Percentiles rank a stretch among this genome's conserved stretches.
phyloP scores from a whole-genome alignment of 495 filamentous ascomycete genomes.

The Xylaria castorea region DNA sequence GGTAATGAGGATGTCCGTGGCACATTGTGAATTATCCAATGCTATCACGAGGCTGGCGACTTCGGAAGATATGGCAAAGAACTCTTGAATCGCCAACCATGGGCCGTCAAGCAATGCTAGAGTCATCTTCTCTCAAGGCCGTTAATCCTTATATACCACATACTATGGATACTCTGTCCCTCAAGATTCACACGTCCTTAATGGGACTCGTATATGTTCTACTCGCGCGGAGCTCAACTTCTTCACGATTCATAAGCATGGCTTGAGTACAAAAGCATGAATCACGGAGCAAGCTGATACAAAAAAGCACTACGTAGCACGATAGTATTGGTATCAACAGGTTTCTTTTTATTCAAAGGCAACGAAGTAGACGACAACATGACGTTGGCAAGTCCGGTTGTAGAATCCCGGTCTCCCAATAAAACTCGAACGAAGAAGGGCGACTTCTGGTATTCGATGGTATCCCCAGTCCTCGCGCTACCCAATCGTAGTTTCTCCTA shows the following conservation, averaged over 20 bases:
- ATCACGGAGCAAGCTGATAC: slow-evolving; percentile 8
- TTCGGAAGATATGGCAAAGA: not conserved
- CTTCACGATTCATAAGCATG: slow-evolving; percentile 15
- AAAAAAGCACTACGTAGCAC: slow-evolving; percentile 15
- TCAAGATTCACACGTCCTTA: not conserved
- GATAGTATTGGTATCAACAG: not conserved
- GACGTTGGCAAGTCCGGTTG: slow-evolving; percentile 9
- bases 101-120: not conserved
- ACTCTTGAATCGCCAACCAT: not conserved
- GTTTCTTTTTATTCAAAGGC: slow-evolving; percentile 25
- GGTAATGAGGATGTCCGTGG: slow-evolving; percentile 51
- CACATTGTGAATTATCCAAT: slow-evolving; percentile 43
- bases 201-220: not conserved
- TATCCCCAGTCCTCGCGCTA: not conserved
- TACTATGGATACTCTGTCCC: not conserved
- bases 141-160: slow-evolving; percentile 20
- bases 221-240: not conserved
- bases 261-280: slow-evolving; percentile 14
- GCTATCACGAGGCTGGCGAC: not conserved
- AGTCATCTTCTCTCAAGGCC: not conserved
- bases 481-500: slow-evolving; percentile 13
- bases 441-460: not conserved
- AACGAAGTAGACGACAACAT: slow-evolving; percentile 9
- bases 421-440: slow-evolving; percentile 5
- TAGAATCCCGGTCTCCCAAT: not conserved